Base-by-base conservation (phyloP, 2,329 filamentous ascomycete genomes). In the Lachnellula occidentalis region DNA sequence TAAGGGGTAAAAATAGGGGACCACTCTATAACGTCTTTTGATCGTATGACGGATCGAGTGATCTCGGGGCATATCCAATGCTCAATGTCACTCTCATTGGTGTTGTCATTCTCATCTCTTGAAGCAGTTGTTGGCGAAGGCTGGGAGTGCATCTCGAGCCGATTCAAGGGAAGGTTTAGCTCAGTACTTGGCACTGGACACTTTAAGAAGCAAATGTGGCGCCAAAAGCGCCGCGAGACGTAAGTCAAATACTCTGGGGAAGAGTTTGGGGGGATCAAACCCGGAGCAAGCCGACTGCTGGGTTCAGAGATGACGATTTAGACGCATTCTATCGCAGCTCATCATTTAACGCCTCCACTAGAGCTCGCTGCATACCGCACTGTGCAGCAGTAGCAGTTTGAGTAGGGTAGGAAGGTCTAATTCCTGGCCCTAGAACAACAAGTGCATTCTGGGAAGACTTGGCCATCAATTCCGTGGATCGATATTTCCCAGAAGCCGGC, bases 291-390 rank as follows among this genome's bases (percentile, higher is more conserved):
- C 80, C 86, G 59, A 89, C 78, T 0, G 85, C 85, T 0, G 86
- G 85, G 43, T 80, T 88, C 3, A 90, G 85, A 90, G 85, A 85
- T 5, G 90, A 66, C 0, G 86, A 82, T 58, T 88, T 90, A 1
- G 84, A 80, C 1, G 86, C 87, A 60, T 82, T 83, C 80, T 80
- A 17, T 82, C 79, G 86, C 86, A 90, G 67, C 82, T 86, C 0
- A 86, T 90, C 2, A 86, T 79, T 90, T 89, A 65, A 90, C 86
- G 3, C 87, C 86, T 46, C 83, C 86, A 86, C 86, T 90, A 0
- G 86, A 81, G 56, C 83, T 86, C n/a, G 79, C 81, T 5, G 83
- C 82, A 63, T 89, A 90, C 27, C 80, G 74, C 73, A 89, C 80
- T 0, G 86, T 0, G 86, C 86, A 0, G 85, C 77, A 0, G 86